These are phyloP conservation scores for Claviceps capensis DNA, from an alignment of 2,329 filamentous ascomycete genomes.

Conservation along the genomic window DNA sequence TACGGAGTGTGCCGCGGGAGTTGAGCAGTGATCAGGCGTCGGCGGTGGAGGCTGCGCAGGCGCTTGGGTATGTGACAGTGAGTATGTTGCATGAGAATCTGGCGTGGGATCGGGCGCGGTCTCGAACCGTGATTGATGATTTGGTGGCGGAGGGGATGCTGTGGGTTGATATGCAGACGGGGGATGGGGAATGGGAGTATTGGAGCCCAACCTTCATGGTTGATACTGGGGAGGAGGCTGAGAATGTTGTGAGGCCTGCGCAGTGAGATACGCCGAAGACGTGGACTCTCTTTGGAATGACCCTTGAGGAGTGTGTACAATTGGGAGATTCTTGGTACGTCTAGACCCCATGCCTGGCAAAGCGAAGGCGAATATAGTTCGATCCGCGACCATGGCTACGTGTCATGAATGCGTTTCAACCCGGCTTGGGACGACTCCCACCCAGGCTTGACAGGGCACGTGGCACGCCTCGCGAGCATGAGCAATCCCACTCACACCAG, in stretches of 20 bases:
- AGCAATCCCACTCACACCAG: too few species aligned
- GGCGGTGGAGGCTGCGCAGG: slow-evolving; percentile 80
- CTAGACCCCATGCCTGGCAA: too few species aligned
- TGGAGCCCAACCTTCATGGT: slow-evolving; percentile 74
- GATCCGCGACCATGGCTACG: too few species aligned
- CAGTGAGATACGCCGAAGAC: neutral
- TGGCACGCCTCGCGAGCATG: too few species aligned
- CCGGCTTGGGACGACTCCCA: too few species aligned
- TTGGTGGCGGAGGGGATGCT: slow-evolving; percentile 78
- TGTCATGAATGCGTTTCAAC: too few species aligned
- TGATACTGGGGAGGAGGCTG: slow-evolving; percentile 15
- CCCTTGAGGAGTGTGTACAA: too few species aligned
- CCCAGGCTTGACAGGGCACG: too few species aligned
- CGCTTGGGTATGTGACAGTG: slow-evolving; percentile 80
- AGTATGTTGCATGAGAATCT: slow-evolving; percentile 82
- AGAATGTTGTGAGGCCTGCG: neutral
- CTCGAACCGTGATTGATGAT: slow-evolving; percentile 84
- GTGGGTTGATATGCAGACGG: slow-evolving; percentile 79
- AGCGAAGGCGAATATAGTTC: too few species aligned
- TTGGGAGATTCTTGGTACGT: too few species aligned
- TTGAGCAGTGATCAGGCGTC: slow-evolving; percentile 88
- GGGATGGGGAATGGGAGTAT: slow-evolving; percentile 66
- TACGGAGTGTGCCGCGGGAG: slow-evolving; percentile 87
- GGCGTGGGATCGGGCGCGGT: slow-evolving; percentile 69
- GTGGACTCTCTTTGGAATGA: too few species aligned